Percentiles rank a stretch among this genome's conserved stretches.
These are phyloP conservation scores for Clarireedia hainanense DNA, from an alignment of 2,329 filamentous ascomycete species.

Conservation along the genomic window DNA sequence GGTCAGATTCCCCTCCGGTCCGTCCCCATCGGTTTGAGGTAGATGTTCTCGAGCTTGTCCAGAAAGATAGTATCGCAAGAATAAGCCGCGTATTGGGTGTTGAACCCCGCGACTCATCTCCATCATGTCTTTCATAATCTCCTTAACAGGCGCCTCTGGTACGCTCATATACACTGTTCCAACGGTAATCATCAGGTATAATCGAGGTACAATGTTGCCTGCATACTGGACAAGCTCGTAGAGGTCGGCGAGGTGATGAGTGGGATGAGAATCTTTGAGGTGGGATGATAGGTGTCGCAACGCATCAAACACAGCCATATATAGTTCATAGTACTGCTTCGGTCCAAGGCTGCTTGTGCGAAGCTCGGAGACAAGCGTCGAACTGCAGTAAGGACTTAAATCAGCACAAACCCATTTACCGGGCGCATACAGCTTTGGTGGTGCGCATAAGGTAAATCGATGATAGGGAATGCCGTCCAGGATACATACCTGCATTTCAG, in stretches of 20 bases:
- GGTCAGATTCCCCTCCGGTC: slow-evolving; percentile 89
- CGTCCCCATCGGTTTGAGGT: slow-evolving; percentile 74
- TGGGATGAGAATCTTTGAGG: slow-evolving; percentile 92
- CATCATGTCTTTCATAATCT: slow-evolving; percentile 99
- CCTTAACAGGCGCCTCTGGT: slow-evolving; percentile 95
- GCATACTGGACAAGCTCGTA: slow-evolving; percentile 98
- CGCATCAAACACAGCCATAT: slow-evolving; percentile 98
- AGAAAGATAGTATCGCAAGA: slow-evolving; percentile 91
- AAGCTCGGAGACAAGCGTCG: slow-evolving; percentile 95
- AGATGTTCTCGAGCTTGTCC: slow-evolving; percentile 89
- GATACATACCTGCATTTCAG: slow-evolving; percentile 90
- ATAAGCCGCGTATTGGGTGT: slow-evolving; percentile 90
- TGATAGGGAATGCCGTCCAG: background rate
- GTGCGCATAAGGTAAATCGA: background rate
- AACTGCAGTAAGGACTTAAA: slow-evolving; percentile 47
- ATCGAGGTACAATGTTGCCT: slow-evolving; percentile 89
- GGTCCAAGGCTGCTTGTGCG: slow-evolving; percentile 95
- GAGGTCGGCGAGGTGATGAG: slow-evolving; percentile 94
- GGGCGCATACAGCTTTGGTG: slow-evolving; percentile 1
- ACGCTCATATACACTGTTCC: slow-evolving; percentile 99
- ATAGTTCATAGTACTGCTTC: slow-evolving; percentile 99
- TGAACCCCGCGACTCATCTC: slow-evolving; percentile 98
- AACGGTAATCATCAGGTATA: slow-evolving; percentile 99
- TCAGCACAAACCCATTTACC: slow-evolving; percentile 21
- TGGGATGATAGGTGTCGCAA: slow-evolving; percentile 93